Conservation (phyloP, 192 early-diverging fungal species). For the Backusella liffmaniae region DNA sequence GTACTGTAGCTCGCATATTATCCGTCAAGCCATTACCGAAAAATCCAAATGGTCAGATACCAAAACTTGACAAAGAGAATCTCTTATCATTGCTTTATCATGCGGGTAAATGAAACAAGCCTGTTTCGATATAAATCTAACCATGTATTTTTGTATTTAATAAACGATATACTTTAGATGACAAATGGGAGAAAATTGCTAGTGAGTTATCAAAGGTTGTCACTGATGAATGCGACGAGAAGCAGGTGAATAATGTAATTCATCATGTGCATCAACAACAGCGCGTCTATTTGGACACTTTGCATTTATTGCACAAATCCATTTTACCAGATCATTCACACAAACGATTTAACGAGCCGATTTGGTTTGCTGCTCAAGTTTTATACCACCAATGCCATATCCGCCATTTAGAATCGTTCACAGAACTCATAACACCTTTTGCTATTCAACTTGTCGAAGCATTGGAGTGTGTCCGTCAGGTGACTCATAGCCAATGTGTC, state of each 20-base stretch:
- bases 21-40: not conserved
- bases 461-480: not conserved
- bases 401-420: constrained; percentile 9
- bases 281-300: constrained; percentile 12
- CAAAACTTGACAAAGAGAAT: constrained; percentile 6
- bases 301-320: constrained; percentile 7
- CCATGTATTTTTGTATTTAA: not conserved
- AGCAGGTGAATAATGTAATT: not conserved
- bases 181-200: not conserved
- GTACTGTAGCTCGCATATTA: not conserved
- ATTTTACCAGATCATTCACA: not conserved
- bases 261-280: constrained; percentile 13
- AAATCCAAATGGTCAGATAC: not conserved
- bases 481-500: not conserved
- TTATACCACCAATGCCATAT: not conserved
- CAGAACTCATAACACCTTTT: not conserved
- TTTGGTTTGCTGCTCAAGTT: constrained; percentile 18
- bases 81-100: constrained; percentile 10
- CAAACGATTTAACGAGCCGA: constrained; percentile 5
- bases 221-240: not conserved
- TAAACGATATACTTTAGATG: not conserved
- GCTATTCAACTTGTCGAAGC: constrained; percentile 1
- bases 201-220: not conserved
- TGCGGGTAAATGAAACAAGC: constrained; percentile 3
- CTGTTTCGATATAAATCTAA: not conserved